phyloP scores from a whole-genome alignment of 2,329 filamentous ascomycete genomes.

The Calonectria fujianensis region DNA sequence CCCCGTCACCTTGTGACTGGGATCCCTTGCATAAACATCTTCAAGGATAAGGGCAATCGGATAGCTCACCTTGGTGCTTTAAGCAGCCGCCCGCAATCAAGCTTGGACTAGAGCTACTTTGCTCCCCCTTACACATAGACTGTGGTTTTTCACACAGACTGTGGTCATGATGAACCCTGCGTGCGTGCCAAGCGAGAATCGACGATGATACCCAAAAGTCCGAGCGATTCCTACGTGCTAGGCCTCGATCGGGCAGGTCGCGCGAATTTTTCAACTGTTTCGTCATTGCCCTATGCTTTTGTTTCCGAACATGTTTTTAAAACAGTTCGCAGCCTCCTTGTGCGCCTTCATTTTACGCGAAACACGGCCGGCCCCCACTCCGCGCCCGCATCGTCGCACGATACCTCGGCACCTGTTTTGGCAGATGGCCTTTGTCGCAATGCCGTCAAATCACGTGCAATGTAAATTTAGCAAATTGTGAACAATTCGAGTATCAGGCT shows the following conservation, averaged over 20 bases:
- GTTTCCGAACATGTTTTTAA: not conserved
- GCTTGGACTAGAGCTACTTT: not conserved
- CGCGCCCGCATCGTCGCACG: not conserved
- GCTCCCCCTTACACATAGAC: not conserved
- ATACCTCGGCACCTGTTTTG: not conserved
- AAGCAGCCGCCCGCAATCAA: not conserved
- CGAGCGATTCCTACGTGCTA: not conserved
- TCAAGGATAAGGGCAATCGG: not conserved
- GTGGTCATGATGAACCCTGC: not conserved
- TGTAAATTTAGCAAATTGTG: not conserved
- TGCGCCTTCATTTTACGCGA: slow-evolving; percentile 1
- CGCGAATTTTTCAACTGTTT: not conserved
- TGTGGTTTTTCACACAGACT: not conserved
- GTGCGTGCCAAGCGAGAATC: not conserved
- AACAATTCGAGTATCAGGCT: not conserved
- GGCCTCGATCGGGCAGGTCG: not conserved
- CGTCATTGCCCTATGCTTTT: not conserved
- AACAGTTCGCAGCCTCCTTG: not conserved
- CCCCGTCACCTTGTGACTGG: not conserved
- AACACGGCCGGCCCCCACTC: not conserved
- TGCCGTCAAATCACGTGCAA: not conserved
- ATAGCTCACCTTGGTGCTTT: not conserved
- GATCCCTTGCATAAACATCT: slow-evolving; percentile 1
- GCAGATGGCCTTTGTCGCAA: not conserved
- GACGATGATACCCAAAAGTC: slow-evolving; percentile 5